Percentiles rank a stretch among this genome's conserved stretches.
phyloP scores from a whole-genome alignment of 257 asterid genomes.

The Misopates orontium region DNA sequence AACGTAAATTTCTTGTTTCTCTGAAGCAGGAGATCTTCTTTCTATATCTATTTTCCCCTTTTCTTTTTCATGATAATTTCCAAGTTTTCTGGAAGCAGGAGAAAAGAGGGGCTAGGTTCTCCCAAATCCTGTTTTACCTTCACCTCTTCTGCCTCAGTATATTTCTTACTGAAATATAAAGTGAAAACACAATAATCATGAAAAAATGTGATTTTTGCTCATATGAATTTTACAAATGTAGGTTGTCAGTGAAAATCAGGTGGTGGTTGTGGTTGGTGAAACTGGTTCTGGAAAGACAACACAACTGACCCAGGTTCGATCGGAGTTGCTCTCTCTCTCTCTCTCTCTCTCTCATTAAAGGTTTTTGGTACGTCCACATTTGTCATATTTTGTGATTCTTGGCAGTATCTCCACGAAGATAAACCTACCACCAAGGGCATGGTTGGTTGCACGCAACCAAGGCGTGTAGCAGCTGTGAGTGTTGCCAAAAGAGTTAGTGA shows the following conservation, averaged over 20 bases:
- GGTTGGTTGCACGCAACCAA: constrained; percentile 97
- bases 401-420: constrained; percentile 93
- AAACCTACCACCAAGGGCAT: constrained; percentile 66
- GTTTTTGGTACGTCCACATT: too few relatives aligned
- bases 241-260: constrained; percentile 96
- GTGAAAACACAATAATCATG: not conserved
- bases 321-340: constrained; percentile 8
- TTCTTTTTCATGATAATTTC: not conserved
- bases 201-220: not conserved
- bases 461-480: constrained; percentile 99
- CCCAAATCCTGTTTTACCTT: too few relatives aligned
- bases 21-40: too few relatives aligned
- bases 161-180: too few relatives aligned
- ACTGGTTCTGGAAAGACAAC: constrained; percentile 99
- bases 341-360: too few relatives aligned
- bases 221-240: constrained; percentile 30
- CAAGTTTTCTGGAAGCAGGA: not conserved
- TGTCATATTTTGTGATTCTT: constrained; percentile 21
- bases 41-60: not conserved
- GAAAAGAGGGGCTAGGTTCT: not conserved
- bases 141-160: too few relatives aligned
- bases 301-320: constrained; percentile 86
- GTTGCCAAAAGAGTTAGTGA: constrained; percentile 98
- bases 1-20: too few relatives aligned
- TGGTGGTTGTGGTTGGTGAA: constrained; percentile 95